Conservation (phyloP, 257 asterid genomes). For the Plectranthus barbatus region DNA sequence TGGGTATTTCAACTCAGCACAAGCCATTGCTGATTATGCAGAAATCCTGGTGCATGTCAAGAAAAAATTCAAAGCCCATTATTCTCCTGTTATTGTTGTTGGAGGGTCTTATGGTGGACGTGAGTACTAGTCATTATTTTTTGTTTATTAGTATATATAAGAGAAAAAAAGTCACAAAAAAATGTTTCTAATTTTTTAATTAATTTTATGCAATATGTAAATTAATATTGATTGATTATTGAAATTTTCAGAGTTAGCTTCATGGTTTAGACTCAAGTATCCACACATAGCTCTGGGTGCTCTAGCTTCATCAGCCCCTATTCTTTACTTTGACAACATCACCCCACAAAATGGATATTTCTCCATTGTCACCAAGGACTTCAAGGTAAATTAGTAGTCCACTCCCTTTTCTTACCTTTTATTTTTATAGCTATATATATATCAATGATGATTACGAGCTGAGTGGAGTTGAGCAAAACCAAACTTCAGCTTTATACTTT, state of each 20-base stretch:
- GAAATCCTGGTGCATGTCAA: conserved; percentile 47
- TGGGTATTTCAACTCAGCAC: conserved; percentile 75
- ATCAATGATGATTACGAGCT: no score
- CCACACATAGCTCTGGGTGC: conserved; percentile 81
- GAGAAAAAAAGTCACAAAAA: neutral
- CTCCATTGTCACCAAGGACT: conserved; percentile 43
- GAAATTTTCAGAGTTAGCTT: conserved; percentile 48
- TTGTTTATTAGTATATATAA: neutral
- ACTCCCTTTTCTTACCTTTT: no score
- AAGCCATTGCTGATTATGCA: conserved; percentile 81
- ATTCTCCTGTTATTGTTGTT: conserved; percentile 59
- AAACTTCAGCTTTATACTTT: no score
- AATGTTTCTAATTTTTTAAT: neutral
- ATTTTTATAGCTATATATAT: no score
- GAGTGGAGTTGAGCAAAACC: no score
- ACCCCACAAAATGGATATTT: conserved; percentile 58
- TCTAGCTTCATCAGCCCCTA: conserved; percentile 73
- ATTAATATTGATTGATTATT: neutral
- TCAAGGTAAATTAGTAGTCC: conserved; percentile 40
- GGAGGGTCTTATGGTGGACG: conserved; percentile 93
- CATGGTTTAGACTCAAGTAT: conserved; percentile 82
- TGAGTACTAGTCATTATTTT: conserved; percentile 13
- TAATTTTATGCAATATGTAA: neutral
- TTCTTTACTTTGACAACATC: conserved; percentile 63
- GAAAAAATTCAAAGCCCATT: conserved; percentile 29